Conservation (phyloP, 495 filamentous ascomycete genomes). For the Annulohypoxylon stygium region DNA sequence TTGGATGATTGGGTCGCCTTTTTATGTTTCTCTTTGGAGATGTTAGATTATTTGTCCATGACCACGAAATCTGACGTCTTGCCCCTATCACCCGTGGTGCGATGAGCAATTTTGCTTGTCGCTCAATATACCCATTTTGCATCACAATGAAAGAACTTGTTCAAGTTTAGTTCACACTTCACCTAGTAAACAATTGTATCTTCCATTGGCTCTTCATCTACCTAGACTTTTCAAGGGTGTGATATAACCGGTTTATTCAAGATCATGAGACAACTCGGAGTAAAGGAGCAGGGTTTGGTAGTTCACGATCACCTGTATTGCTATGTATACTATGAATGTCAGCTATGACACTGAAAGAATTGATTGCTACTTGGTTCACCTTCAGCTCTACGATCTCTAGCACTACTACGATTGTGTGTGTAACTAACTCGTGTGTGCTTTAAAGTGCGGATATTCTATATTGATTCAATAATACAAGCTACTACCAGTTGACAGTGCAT, state of each 20-base stretch:
- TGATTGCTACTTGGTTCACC: background rate
- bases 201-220: conserved; percentile 30
- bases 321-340: conserved; percentile 41
- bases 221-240: conserved; percentile 24
- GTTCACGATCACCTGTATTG: conserved; percentile 45
- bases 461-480: background rate
- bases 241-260: conserved; percentile 28
- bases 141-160: conserved; percentile 37
- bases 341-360: conserved; percentile 26
- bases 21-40: conserved; percentile 22
- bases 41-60: conserved; percentile 29
- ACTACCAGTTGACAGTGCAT: background rate
- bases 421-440: background rate
- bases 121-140: conserved; percentile 48
- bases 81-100: conserved; percentile 17
- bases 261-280: conserved; percentile 35
- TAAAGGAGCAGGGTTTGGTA: conserved; percentile 20
- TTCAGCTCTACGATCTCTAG: background rate
- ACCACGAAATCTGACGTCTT: conserved; percentile 13
- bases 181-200: conserved; percentile 19
- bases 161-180: conserved; percentile 23
- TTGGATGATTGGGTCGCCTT: conserved; percentile 18
- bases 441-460: background rate
- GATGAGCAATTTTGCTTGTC: conserved; percentile 27
- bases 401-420: background rate